Base-by-base conservation (phyloP, 345 rosid species). In the Populus pruinosa region DNA sequence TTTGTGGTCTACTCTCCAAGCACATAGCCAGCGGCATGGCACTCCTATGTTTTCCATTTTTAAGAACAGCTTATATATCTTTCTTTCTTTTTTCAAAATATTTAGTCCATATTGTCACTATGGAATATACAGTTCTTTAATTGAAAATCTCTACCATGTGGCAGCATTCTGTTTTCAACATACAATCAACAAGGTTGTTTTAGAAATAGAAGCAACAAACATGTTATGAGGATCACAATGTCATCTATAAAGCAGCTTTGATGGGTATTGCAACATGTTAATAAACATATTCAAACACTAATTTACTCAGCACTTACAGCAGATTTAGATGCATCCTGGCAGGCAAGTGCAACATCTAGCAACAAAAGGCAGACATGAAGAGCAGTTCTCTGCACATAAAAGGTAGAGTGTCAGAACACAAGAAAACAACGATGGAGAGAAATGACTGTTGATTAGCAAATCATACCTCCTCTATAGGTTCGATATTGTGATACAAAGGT, bases 401-500 rank as follows among this genome's bases (percentile, higher is more conserved):
- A 86, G 68, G 78, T 71, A 70, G 77, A 61, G 53, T 67, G 78
- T 67, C 73, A 83, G 61, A 79, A 75, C 36, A 67, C 69, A 76
- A 7, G 14, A 31, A 41, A 18, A 61, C 29, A 68, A 69, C 68
- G 70, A 71, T 67, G 56, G 50, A 53, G 23, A 49, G 43, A 62
- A 76, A 73, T 13, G 41, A 56, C 31, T 41, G 7, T 33, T 29
- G 56, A 10, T 53, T 36, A 79, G 61, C 76, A 67, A 64, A 49
- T 82, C 11, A 53, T 88, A 96, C 99, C 98, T 96, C 97, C 23
- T 96, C 97, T 53, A 96, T 87, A 10, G 94, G 93, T 78, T 82
- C 86, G 23, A 96, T 94, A 74, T 92, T 96, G 77, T 80, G 88
- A 83, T 85, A 92, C 74, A 96, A 67, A 36, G 97, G 97, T 81